Evolutionary conservation across 805 yeast species (phyloP).

Genomic region (Sugiyamaella smithiae): DNA sequence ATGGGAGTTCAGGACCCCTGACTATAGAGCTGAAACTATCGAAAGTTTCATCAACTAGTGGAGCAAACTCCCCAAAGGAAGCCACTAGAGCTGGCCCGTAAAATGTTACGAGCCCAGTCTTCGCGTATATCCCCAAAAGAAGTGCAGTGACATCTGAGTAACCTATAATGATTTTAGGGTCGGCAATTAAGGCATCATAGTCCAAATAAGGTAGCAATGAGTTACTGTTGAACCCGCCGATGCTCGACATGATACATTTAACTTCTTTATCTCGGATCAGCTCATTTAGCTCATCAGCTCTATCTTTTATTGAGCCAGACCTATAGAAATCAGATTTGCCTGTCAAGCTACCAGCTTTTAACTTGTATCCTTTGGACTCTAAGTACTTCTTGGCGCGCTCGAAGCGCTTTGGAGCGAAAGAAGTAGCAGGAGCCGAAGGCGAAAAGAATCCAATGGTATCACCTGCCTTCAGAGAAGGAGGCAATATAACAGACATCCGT

Average conservation of each 20-base stretch:
- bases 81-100: constrained; percentile 2
- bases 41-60: not conserved
- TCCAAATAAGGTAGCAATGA: constrained; percentile 1
- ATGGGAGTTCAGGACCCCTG: not conserved
- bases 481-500: not conserved
- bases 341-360: constrained; percentile 12
- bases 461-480: not conserved
- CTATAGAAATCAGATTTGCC: constrained; percentile 3
- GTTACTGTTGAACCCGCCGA: constrained; percentile 1
- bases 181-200: not conserved
- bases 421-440: not conserved
- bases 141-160: constrained; percentile 2
- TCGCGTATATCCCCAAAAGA: not conserved
- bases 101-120: not conserved
- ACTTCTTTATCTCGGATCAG: not conserved
- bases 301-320: constrained; percentile 3
- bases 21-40: not conserved
- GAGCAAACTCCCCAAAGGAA: constrained; percentile 1
- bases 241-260: not conserved
- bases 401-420: not conserved
- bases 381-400: not conserved
- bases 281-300: constrained; percentile 8
- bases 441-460: not conserved
- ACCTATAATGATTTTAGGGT: constrained; percentile 1
- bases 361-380: not conserved